These are phyloP conservation scores for Clonostachys solani DNA, from an alignment of 2,329 filamentous ascomycete genomes.

Conservation along the genomic window DNA sequence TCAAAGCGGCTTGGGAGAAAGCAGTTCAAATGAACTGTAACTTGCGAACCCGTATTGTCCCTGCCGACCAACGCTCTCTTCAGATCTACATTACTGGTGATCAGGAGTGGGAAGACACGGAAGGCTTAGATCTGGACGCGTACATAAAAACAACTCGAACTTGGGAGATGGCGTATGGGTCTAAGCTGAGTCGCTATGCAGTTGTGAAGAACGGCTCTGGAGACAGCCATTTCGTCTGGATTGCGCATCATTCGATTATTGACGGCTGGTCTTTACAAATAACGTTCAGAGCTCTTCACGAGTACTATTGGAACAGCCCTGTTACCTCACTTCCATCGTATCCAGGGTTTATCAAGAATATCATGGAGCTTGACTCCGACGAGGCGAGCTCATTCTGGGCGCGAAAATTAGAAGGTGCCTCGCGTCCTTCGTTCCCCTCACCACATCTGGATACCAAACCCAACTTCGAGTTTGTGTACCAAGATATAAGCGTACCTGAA, in stretches of 20 bases:
- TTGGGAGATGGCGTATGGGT: background rate
- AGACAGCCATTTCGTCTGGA: slow-evolving; percentile 5
- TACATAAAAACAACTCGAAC: background rate
- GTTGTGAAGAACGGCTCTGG: background rate
- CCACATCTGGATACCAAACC: background rate
- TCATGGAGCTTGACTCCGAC: slow-evolving; percentile 20
- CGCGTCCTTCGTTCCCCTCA: background rate
- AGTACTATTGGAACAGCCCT: background rate
- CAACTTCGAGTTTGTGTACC: background rate
- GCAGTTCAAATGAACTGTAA: background rate
- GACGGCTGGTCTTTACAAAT: slow-evolving; percentile 7
- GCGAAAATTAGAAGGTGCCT: background rate
- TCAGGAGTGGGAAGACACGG: background rate
- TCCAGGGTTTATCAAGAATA: slow-evolving; percentile 33
- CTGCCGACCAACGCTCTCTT: background rate
- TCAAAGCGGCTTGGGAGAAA: background rate
- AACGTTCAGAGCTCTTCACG: background rate
- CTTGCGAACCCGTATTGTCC: background rate
- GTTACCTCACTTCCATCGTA: slow-evolving; percentile 13
- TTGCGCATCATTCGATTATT: slow-evolving; percentile 9
- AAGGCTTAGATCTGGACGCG: background rate
- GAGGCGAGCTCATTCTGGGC: background rate
- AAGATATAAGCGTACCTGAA: background rate
- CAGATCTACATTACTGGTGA: slow-evolving; percentile 4
- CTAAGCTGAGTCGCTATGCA: background rate